These are phyloP conservation scores for Cladophialophora exuberans DNA, from an alignment of 2,329 filamentous ascomycete species.

Conservation along the genomic window DNA sequence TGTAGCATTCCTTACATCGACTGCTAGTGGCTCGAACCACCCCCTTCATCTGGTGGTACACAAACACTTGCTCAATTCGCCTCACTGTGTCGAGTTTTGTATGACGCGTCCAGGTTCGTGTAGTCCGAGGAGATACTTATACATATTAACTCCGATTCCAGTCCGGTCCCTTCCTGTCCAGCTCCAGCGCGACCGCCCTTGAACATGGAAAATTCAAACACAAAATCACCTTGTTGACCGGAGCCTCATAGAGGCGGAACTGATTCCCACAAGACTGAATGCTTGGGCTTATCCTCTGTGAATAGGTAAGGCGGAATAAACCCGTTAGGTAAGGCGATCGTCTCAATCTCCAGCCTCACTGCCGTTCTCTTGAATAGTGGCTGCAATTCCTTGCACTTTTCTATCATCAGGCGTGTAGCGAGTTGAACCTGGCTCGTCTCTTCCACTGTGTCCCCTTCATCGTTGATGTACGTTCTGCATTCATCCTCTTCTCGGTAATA, in stretches of 20 bases:
- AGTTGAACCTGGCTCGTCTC: slow-evolving; percentile 23
- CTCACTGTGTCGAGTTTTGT: too few relatives aligned
- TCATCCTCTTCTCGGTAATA: slow-evolving; percentile 31
- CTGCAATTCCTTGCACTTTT: slow-evolving; percentile 27
- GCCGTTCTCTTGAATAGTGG: slow-evolving; percentile 23
- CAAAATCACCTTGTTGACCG: slow-evolving; percentile 2
- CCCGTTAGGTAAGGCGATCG: slow-evolving; percentile 30
- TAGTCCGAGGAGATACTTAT: too few relatives aligned
- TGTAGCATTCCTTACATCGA: too few relatives aligned
- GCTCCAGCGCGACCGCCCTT: not conserved
- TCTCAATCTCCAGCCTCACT: slow-evolving; percentile 27
- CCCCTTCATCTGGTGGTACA: too few relatives aligned
- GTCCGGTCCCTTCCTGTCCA: too few relatives aligned
- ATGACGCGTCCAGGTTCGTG: too few relatives aligned
- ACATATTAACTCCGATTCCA: too few relatives aligned
- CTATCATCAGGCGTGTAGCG: slow-evolving; percentile 24
- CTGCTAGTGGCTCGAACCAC: too few relatives aligned
- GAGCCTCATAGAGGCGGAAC: too few relatives aligned
- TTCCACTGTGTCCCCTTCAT: slow-evolving; percentile 23
- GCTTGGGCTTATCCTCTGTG: slow-evolving; percentile 30
- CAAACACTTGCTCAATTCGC: too few relatives aligned
- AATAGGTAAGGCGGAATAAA: slow-evolving; percentile 35
- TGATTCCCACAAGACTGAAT: slow-evolving; percentile 28
- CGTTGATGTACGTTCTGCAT: slow-evolving; percentile 16
- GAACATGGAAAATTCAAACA: not conserved